Base-by-base conservation (phyloP, 2,329 filamentous ascomycete species). In the Monosporascus cannonballus region DNA sequence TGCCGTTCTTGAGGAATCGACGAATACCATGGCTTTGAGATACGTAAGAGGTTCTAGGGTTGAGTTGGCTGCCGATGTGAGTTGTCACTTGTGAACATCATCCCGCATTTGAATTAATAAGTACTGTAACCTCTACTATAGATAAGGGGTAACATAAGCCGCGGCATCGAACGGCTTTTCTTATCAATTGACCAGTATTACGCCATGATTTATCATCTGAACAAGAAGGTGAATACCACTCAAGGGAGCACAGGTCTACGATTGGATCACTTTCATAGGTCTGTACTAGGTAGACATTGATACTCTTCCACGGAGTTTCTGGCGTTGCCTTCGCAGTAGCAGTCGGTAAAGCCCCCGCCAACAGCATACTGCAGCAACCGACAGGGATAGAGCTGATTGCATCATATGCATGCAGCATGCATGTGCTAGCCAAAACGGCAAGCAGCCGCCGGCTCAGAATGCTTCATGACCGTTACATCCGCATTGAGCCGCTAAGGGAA, bases 21-120 rank as follows among this genome's bases (percentile, higher is more conserved):
- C 58, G 57, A 61, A 65, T 64, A 48, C 59, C 39, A 60, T 53
- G 51, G 55, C 36, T 60, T 61, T 42, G 45, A 50, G 53, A 56
- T 65, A 66, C 62, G 64, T 65, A 63, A 66, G 57, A 53, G 48
- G 53, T 57, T 56, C 52, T 44, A 53, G 51, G 49, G 30, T 49
- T 55, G 37, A 47, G 52, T 53, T 34, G 30, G 44, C 53, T 34
- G 39, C 50, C 42, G 46, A 41, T 24, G 47, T 38, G 36, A 54
- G 18, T n/a, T n/a, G 39, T 46, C 27, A 22, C 25, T 24, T 49
- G 45, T 27, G 9, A 39, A 36, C 37, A 30, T 36, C n/a, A 46
- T 9, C 15, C 42, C 24, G 25, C 24, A 11, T 24, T 17, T 46
- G 38, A 41, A 41, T 18, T 8, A 22, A 22, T 22, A 2, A 2